Base-by-base conservation (phyloP, 2,329 filamentous ascomycete genomes). In the Ophiocordyceps camponoti-rufipedis region DNA sequence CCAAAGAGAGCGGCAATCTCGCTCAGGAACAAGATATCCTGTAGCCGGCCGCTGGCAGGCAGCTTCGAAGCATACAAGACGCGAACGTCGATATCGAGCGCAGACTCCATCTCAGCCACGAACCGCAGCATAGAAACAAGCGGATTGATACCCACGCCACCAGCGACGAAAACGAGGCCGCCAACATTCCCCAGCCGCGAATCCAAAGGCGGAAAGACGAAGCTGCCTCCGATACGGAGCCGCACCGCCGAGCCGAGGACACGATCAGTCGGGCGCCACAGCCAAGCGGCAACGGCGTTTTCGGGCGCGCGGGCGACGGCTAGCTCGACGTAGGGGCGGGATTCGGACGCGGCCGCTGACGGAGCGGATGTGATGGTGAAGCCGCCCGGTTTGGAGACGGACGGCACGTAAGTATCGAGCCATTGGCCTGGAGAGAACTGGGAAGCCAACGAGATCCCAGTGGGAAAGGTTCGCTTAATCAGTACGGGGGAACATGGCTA, bases 301-400 rank as follows among this genome's bases (percentile, higher is more conserved):
- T 66, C 63, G 0, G 79, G 75, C 1, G 82, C 82, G 29, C 71
- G 66, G 55, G 91, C 84, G 19, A 94, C 72, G 0, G 86, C 86
- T 6, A 94, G 72, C 59, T 94, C 86, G 42, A 93, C 2, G 35
- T 39, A 39, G 13, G 35, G 35, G 2, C n/a, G 14, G 6, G 35
- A 18, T 10, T 16, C 8, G n/a, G n/a, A 18, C n/a, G 75, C 71
- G 46, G 70, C 67, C 42, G 69, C 64, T 40, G 70, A 71, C 0
- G 85, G 85, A 0, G 81, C 66, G 1, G 84, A 91, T 7, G 85
- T 89, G 51, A 94, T 82, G 40, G 86, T 94, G 67, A 94, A 94
- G 47, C 87, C 87, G 32, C 87, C 87, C 4, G 85, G 79, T 57
- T 81, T 78, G 41, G 71, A 55, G 41, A 85, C 64, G 35, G 66